phyloP scores from a whole-genome alignment of 148 eudicot species.

The Chenopodium formosanum region DNA sequence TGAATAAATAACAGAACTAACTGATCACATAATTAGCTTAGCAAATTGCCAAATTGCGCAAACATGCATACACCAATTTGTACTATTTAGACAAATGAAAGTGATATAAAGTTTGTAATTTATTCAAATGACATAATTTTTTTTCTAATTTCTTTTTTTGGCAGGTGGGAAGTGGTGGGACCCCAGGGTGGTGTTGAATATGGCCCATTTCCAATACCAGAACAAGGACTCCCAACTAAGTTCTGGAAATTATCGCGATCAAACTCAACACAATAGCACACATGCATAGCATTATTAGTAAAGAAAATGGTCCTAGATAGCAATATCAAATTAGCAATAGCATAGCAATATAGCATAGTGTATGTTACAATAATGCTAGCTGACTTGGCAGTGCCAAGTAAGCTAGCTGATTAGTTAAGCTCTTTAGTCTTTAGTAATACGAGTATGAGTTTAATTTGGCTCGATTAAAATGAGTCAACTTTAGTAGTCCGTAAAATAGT shows the following conservation, averaged over 20 bases:
- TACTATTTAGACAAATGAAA: not conserved
- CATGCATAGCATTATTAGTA: not conserved
- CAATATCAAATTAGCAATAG: no score
- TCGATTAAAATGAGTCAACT: no score
- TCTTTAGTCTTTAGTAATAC: no score
- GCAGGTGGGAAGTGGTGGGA: conserved; percentile 77
- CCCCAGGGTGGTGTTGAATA: conserved; percentile 45
- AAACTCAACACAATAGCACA: not conserved
- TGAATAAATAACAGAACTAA: not conserved
- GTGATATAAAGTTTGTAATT: not conserved
- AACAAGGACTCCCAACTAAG: conserved; percentile 63
- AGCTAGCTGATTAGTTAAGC: no score
- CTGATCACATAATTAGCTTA: not conserved
- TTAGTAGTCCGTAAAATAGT: no score
- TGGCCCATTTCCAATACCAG: conserved; percentile 77
- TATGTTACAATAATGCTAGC: not conserved
- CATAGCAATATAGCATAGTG: not conserved
- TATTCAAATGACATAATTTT: not conserved
- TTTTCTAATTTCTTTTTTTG: not conserved
- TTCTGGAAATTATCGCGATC: conserved; percentile 40
- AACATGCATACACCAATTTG: not conserved
- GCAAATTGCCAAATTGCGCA: not conserved
- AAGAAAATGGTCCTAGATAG: not conserved
- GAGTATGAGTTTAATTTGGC: not conserved
- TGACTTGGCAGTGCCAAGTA: not conserved